Percentiles rank a stretch among this genome's conserved stretches.
Evolutionary conservation across 192 early-diverging fungal species (phyloP).

Genomic region (Thamnidium elegans): DNA sequence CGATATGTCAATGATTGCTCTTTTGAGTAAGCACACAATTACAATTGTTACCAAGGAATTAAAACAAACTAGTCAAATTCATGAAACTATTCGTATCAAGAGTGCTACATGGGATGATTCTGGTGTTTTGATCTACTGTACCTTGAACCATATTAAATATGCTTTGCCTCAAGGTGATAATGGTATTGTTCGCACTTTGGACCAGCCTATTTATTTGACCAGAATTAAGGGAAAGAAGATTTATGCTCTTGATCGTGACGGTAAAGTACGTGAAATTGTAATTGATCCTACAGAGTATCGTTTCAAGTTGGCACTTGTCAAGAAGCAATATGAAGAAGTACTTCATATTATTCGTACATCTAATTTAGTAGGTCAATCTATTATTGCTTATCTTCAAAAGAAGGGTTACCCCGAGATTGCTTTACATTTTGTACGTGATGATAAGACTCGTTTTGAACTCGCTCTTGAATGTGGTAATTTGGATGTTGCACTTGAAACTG

Average conservation of each 20-base stretch:
- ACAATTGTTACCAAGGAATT: constrained; percentile 85
- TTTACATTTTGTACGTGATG: constrained; percentile 97
- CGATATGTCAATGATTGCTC: constrained; percentile 84
- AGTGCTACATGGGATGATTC: constrained; percentile 94
- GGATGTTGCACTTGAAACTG: constrained; percentile 93
- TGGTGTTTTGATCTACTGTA: constrained; percentile 92
- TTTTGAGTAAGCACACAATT: constrained; percentile 96
- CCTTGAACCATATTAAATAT: constrained; percentile 98
- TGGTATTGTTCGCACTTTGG: constrained; percentile 95
- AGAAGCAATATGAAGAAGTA: constrained; percentile 94
- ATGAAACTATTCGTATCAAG: constrained; percentile 98
- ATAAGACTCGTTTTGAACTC: constrained; percentile 92
- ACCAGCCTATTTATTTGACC: constrained; percentile 92
- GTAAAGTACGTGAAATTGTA: constrained; percentile 77
- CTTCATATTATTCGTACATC: constrained; percentile 93
- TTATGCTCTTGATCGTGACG: constrained; percentile 88
- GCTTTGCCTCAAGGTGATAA: constrained; percentile 93
- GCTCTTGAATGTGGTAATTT: constrained; percentile 97
- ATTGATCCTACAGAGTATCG: constrained; percentile 99
- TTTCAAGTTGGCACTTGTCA: constrained; percentile 92
- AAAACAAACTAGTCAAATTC: constrained; percentile 86
- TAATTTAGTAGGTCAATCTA: constrained; percentile 96
- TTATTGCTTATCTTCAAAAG: constrained; percentile 99
- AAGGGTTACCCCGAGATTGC: constrained; percentile 99
- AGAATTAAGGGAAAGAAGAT: constrained; percentile 83